Evolutionary conservation across 192 early-diverging fungal species (phyloP), one percentile per base, ranked within the genome.

Genomic region (Backusella luteola): DNA sequence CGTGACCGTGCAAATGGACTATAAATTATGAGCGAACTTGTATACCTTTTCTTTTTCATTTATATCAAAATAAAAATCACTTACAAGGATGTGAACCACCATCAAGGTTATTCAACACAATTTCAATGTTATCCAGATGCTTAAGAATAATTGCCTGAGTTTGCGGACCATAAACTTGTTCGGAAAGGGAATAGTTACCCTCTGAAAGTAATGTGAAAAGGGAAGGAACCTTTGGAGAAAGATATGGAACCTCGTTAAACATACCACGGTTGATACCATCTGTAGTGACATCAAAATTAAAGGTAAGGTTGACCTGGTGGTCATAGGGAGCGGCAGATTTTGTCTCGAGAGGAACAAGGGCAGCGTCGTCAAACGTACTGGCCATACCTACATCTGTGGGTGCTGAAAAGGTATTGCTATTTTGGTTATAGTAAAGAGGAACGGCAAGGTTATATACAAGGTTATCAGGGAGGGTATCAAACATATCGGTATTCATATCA

Each of bases 241-340:
- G 83, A 66, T 88, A 95, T 11, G 90, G 83, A 63, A 90, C 86
- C 53, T 91, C 87, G 87, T 95, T 94, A 90, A 95, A 96, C 1
- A 90, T 85, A 46, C 90, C 93, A 83, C 93, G 91, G 88, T 95
- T 95, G 77, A 87, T 80, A 59, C 90, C 91, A 73, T 95, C 93
- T 53, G 82, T 86, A 69, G 84, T 86, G 77, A 92, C 87, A 46
- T 86, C 83, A 73, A 95, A 91, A 59, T 76, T 77, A 38, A 92
- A 91, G n/a, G 89, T 88, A 76, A 94, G 71, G 6, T 71, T 76
- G 46, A 86, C 84, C 14, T 80, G 78, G 17, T 84, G 73, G 78
- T 92, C 87, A 29, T 88, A 81, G 0, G 66, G 75, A 36, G 85
- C 52, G 4, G 87, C 81, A 7, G 81, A 59, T 49, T 84, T 76